Base-by-base conservation (phyloP, 306 rosid genomes). In the Fragaria vesca region DNA sequence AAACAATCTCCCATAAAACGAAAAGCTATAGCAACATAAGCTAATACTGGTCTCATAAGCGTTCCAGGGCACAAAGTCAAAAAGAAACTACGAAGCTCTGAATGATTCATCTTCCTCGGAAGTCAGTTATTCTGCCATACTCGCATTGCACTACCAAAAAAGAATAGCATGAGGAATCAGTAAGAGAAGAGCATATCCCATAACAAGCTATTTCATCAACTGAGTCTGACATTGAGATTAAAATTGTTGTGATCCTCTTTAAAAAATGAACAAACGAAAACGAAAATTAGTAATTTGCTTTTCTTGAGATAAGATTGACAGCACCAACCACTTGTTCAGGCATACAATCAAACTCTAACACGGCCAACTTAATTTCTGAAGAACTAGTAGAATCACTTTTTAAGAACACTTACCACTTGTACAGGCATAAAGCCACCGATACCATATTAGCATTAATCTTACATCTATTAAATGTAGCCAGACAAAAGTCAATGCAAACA, bases 11-110 rank as follows among this genome's bases (percentile, higher is more conserved):
- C 42, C 32, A 62, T 4, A 12, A 28, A 1, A 58, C 1, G 3
- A 62, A 69, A 69, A 45, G 18, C n/a, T 66, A 51, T 18, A 32
- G 74, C 48, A 68, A 52, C 67, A 26, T 54, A 52, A 66, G 57
- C 70, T 69, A 69, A 61, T 78, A 48, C 60, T 71, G 52, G 72
- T 38, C 54, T 61, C 71, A 16, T 24, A 72, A 32, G 20, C 5
- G 15, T 52, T 26, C 78, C 12, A 43, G n/a, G 45, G 46, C 55
- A 38, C 63, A 71, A 60, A 1, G 28, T 17, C 48, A 20, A 65
- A 66, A 51, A 26, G 13, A 50, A 18, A 72, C 28, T 52, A 52
- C 1, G 16, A 24, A 43, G 68, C 34, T 54, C 50, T 16, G 9
- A 20, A 66, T 11, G 3, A 70, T 36, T 71, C 51, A 24, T 57